These are phyloP conservation scores for Termitomyces sp. DNA, from an alignment of 768 basidiomycete species.

Conservation along the genomic window DNA sequence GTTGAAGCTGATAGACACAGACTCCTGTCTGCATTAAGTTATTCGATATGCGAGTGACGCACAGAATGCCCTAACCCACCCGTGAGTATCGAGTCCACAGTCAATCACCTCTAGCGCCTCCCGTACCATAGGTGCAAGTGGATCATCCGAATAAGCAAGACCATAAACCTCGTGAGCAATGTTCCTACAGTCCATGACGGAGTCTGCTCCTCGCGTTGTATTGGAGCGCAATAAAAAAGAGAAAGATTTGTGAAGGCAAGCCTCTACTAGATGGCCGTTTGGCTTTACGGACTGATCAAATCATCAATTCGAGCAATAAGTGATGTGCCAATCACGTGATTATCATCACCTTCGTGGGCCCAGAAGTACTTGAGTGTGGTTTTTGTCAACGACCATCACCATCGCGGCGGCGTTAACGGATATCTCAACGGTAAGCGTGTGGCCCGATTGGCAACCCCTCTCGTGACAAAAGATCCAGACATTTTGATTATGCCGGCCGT, in stretches of 20 bases:
- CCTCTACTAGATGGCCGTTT: neutral
- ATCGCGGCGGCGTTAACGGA: neutral
- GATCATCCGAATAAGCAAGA: slow-evolving; percentile 50
- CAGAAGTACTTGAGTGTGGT: neutral
- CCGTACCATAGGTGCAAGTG: slow-evolving; percentile 56
- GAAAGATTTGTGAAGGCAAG: neutral
- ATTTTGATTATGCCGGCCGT: slow-evolving; percentile 33
- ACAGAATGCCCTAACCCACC: slow-evolving; percentile 51
- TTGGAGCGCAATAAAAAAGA: neutral
- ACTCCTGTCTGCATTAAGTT: slow-evolving; percentile 45
- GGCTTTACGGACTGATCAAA: neutral
- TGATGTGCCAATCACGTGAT: slow-evolving; percentile 9
- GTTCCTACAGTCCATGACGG: slow-evolving; percentile 42
- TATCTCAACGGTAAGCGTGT: neutral
- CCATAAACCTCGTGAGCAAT: slow-evolving; percentile 58
- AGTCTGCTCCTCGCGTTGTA: neutral
- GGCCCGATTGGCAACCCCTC: neutral
- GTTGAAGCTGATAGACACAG: slow-evolving; percentile 90
- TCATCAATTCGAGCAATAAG: too few relatives aligned
- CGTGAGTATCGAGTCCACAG: slow-evolving; percentile 66
- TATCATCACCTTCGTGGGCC: neutral
- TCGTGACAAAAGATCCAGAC: neutral
- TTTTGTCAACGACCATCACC: neutral
- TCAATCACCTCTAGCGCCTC: slow-evolving; percentile 85
- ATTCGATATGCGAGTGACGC: slow-evolving; percentile 11